These are phyloP conservation scores for Exophiala mesophila DNA, from an alignment of 2,329 filamentous ascomycete genomes.

Conservation along the genomic window DNA sequence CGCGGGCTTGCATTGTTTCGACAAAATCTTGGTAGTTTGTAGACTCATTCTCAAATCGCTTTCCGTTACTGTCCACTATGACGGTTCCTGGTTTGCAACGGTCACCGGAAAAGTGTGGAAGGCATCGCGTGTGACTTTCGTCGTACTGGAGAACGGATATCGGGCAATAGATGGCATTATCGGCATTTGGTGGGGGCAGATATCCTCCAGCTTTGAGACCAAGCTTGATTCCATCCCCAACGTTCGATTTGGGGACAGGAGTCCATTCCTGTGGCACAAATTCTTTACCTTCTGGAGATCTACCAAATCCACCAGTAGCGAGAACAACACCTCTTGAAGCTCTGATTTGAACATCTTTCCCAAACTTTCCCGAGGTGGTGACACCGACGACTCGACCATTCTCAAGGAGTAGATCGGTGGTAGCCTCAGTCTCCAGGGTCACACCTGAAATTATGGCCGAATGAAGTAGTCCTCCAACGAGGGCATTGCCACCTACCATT, in stretches of 20 bases:
- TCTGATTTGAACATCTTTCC: conserved; percentile 24
- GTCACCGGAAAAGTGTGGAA: conserved; percentile 11
- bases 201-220: conserved; percentile 4
- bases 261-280: conserved; percentile 22
- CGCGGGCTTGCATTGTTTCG: conserved; percentile 2
- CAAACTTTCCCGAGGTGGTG: conserved; percentile 18
- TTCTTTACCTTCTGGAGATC: conserved; percentile 25
- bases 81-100: conserved; percentile 11
- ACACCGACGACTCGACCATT: conserved; percentile 26
- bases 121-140: not conserved
- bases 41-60: conserved; percentile 13
- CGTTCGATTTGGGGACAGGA: conserved; percentile 28
- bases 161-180: conserved; percentile 9
- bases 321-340: conserved; percentile 32
- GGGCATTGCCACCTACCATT: no score
- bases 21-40: conserved; percentile 13
- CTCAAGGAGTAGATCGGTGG: no score
- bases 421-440: no score
- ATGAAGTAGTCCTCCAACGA: no score
- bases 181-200: conserved; percentile 2
- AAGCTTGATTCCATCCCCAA: conserved; percentile 13
- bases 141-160: conserved; percentile 2
- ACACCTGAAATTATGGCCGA: no score
- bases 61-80: conserved; percentile 10
- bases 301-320: conserved; percentile 35